Evolutionary conservation across 345 rosid species (phyloP), one percentile per base, ranked within the genome.

Genomic region (Hirschfeldia incana): DNA sequence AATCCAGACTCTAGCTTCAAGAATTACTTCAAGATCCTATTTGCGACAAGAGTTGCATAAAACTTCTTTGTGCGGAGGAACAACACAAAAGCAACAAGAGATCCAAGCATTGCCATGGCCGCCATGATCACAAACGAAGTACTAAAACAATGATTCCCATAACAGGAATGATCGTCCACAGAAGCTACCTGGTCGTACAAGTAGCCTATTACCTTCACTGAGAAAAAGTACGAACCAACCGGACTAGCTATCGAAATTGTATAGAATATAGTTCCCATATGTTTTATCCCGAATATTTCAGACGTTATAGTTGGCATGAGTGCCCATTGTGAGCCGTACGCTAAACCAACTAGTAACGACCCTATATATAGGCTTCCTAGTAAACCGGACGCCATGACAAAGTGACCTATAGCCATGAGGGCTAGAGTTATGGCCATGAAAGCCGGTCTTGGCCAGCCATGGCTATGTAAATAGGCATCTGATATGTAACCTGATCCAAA

Each of bases 241-340:
- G 98, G 97, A 76, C 96, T 89, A 10, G 97, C 96, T 62, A 90
- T 72, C 28, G 90, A 89, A 9, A 94, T 88, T 39, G 98, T 87
- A 80, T 94, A 92, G 79, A 87, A 90, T 42, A 92, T 89, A 30
- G 98, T 94, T 16, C 86, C 98, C 93, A 92, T 85, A 65, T 94
- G 82, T 36, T 26, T 65, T 17, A 91, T 76, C 3, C 97, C 97
- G 8, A 92, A 91, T 68, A 92, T 78, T 85, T 94, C 97, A 1
- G 90, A 88, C 16, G 88, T 84, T 27, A 94, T 85, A 0, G 91
- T 89, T 0, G 97, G 97, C 97, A 94, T 88, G 75, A 94, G 78
- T 1, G 94, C 85, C 97, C 97, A 89, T 81, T 87, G 94, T 13
- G 91, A 87, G 60, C 98, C 97, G 42, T 94, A 92, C 8, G 93